Evolutionary conservation across 306 rosid genomes (phyloP).

Genomic region (Citrullus mucosospermus): DNA sequence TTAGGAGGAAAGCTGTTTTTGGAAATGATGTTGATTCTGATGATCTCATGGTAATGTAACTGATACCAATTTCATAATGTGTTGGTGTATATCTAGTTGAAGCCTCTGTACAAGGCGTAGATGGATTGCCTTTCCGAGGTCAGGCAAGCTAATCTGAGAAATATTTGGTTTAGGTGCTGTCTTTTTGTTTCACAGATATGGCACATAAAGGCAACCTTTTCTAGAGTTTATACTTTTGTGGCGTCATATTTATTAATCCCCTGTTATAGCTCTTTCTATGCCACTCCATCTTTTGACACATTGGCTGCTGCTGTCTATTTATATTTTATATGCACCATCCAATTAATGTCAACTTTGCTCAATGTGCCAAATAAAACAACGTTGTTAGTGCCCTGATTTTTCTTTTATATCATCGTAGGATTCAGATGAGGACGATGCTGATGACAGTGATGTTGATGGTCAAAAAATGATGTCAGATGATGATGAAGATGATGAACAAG

Average conservation of each 20-base stretch:
- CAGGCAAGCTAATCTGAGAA: neutral
- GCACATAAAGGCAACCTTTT: neutral
- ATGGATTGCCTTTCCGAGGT: neutral
- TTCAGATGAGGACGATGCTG: constrained; percentile 27
- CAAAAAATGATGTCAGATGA: constrained; percentile 11
- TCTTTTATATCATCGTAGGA: constrained; percentile 33
- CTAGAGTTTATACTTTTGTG: neutral
- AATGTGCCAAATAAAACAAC: neutral
- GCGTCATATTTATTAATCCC: neutral
- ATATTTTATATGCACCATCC: neutral
- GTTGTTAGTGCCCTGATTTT: neutral
- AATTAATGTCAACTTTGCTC: neutral
- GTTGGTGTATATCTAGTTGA: neutral
- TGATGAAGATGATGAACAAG: constrained; percentile 18
- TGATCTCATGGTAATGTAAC: constrained; percentile 36
- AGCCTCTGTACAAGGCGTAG: neutral
- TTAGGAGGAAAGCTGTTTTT: constrained; percentile 59
- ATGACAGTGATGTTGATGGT: constrained; percentile 10
- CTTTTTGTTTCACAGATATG: neutral
- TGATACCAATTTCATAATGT: neutral
- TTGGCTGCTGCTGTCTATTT: neutral
- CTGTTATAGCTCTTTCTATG: neutral
- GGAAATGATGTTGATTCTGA: constrained; percentile 36
- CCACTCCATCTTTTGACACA: neutral
- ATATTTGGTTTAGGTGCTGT: neutral